phyloP scores from a whole-genome alignment of 2,329 filamentous ascomycete genomes.

The Parascedosporium putredinis region DNA sequence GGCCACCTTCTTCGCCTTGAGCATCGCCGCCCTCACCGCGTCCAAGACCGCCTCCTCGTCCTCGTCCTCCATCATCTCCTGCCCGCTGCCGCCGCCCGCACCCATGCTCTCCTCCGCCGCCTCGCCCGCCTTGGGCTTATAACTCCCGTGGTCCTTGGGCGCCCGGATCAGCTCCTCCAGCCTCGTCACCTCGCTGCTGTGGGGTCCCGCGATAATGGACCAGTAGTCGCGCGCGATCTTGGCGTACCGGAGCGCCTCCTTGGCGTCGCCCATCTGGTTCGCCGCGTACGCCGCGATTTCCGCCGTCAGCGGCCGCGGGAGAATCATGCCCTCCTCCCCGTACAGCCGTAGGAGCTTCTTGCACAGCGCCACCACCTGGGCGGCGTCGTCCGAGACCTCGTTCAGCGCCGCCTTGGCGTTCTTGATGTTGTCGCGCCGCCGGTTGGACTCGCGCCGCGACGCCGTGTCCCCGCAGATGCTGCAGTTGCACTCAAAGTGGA shows the following conservation, averaged over 20 bases:
- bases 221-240: not conserved
- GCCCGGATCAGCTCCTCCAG: constrained; percentile 7
- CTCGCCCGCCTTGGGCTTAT: not conserved
- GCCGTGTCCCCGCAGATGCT: constrained; percentile 2
- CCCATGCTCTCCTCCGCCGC: not conserved
- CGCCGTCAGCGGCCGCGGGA: not conserved
- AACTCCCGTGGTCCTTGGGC: constrained; percentile 7
- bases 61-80: not conserved
- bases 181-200: constrained; percentile 7
- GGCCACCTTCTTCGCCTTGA: constrained; percentile 1
- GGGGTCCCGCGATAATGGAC: constrained; percentile 3
- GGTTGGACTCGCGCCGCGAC: constrained; percentile 1
- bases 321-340: constrained; percentile 8
- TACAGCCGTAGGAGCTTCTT: constrained; percentile 2
- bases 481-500: constrained; percentile 9
- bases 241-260: constrained; percentile 3
- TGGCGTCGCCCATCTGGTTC: constrained; percentile 7
- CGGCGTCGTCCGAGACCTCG: not conserved
- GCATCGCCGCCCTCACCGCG: constrained; percentile 3
- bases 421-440: constrained; percentile 2
- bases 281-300: constrained; percentile 9
- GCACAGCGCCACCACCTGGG: not conserved
- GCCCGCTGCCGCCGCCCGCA: not conserved
- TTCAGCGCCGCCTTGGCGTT: not conserved
- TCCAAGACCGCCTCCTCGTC: not conserved